Evolutionary conservation across 805 yeast genomes (phyloP), one percentile per base, ranked within the genome.

Genomic region (Geotrichum ghanense): DNA sequence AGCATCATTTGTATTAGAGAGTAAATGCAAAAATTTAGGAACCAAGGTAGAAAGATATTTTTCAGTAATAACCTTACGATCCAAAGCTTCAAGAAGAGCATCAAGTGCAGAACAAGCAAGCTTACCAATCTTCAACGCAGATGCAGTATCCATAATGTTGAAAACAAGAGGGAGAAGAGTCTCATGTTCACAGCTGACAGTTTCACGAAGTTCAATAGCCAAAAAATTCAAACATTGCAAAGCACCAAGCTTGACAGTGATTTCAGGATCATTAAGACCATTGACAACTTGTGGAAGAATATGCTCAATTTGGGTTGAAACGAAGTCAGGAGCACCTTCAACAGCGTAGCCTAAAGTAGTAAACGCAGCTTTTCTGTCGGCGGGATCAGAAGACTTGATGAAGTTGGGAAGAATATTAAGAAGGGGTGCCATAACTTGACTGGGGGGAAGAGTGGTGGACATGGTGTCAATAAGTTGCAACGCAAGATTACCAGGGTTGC

Each of bases 261-360:
- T 69, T 56, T 83, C 81, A 16, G 75, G 53, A 63, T 87, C 95
- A 59, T 80, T 79, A 59, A 92, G 73, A 54, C 96, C 96, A 45
- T 73, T 67, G 45, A 84, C 73, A 43, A 90, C 67, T 49, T 79
- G 75, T 45, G 87, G 86, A 46, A 88, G 74, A 51, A 92, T 68
- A 59, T 79, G 80, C 50, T 76, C 75, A 50, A 89, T 67, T 61
- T 88, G 90, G 43, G 82, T 73, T 42, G 88, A 75, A 57, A 84
- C 75, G 65, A 74, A 90, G 61, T 92, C 99, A 51, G 97, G 97
- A 39, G 97, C 90, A 62, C 97, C 98, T 52, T 83, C 76, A 42
- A 84, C 84, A 45, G 90, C 79, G 48, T 79, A 85, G 56, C 94
- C 87, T 52, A 92, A 69, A 26, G 95, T 76, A 56, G 86, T 70